Evolutionary conservation across 495 filamentous ascomycete genomes (phyloP).

Genomic region (Venustampulla echinocandica): DNA sequence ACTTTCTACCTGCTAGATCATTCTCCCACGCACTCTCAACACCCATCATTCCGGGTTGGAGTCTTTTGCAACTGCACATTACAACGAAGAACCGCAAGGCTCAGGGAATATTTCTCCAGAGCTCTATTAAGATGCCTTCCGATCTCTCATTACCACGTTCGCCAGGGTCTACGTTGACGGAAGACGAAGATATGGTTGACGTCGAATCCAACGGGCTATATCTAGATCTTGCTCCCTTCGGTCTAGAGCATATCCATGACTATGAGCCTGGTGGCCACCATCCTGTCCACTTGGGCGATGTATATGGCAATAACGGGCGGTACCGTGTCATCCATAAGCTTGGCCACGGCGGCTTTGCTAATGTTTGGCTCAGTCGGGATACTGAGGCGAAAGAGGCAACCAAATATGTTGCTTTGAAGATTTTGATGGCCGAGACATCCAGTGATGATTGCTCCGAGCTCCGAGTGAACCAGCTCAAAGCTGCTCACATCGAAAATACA

Average conservation of each 20-base stretch:
- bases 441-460: constrained; percentile 18
- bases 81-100: too few species aligned
- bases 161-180: too few species aligned
- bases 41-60: too few species aligned
- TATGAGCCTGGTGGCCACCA: constrained; percentile 30
- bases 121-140: too few species aligned
- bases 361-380: constrained; percentile 31
- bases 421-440: constrained; percentile 26
- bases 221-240: constrained; percentile 1
- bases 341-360: constrained; percentile 28
- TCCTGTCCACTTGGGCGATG: constrained; percentile 31
- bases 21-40: too few species aligned
- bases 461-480: constrained; percentile 9
- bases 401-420: constrained; percentile 27
- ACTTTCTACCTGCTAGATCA: too few species aligned
- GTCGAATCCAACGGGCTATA: constrained; percentile 4
- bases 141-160: too few species aligned
- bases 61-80: too few species aligned
- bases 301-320: constrained; percentile 20
- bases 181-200: too few species aligned
- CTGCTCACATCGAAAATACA: too few species aligned
- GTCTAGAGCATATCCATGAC: constrained; percentile 23
- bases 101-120: too few species aligned
- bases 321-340: constrained; percentile 36
- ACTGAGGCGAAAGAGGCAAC: constrained; percentile 3